A percentile compares a stretch with the other conserved stretches of the same genome.
Evolutionary conservation across 192 early-diverging fungal genomes (phyloP).

Genomic region (Umbelopsis isabellina): DNA sequence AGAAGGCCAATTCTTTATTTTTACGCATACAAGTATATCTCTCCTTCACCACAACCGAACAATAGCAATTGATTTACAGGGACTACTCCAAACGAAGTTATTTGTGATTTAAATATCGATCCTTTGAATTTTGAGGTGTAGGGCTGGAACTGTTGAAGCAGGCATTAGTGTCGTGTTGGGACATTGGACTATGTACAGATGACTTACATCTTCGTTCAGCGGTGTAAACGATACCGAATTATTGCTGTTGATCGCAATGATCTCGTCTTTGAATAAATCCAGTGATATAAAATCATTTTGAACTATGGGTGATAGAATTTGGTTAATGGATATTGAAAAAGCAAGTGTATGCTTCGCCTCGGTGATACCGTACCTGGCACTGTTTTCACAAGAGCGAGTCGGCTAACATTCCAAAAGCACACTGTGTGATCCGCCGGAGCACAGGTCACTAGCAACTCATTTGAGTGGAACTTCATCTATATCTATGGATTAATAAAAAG

Average conservation of each 20-base stretch:
- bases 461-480: constrained; percentile 61
- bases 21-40: constrained; percentile 57
- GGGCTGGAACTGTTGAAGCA: constrained; percentile 46
- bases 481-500: background rate
- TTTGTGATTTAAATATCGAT: constrained; percentile 55
- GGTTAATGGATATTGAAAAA: background rate
- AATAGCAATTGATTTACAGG: constrained; percentile 61
- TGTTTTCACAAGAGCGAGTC: constrained; percentile 51
- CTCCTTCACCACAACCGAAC: constrained; percentile 60
- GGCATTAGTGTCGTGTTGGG: background rate
- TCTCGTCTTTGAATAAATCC: constrained; percentile 64
- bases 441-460: constrained; percentile 56
- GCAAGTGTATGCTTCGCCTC: background rate
- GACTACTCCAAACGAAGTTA: constrained; percentile 54
- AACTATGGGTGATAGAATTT: background rate
- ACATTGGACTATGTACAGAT: background rate
- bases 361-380: constrained; percentile 43
- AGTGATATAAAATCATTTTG: constrained; percentile 53
- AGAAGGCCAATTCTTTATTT: too few species aligned
- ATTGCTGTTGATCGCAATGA: constrained; percentile 59
- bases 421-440: constrained; percentile 60
- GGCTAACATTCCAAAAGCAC: constrained; percentile 59
- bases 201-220: constrained; percentile 61
- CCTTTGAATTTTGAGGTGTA: constrained; percentile 65
- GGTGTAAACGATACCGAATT: constrained; percentile 63